Base-by-base conservation (phyloP, 192 early-diverging fungal genomes). In the Backusella liffmaniae region DNA sequence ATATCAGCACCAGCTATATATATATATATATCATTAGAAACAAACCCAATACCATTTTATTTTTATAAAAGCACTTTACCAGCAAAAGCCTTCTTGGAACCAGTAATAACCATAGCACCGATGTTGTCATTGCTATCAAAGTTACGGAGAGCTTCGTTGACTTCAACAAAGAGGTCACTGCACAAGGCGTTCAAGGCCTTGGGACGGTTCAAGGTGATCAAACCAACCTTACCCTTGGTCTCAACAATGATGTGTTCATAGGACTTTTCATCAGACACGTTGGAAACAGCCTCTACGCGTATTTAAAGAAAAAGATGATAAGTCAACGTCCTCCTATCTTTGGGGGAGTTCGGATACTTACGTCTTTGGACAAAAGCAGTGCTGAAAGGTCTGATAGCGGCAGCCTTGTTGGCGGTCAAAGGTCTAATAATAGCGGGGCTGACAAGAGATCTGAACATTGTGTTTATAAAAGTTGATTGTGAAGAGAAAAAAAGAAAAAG, bases 181-280 rank as follows among this genome's bases (percentile, higher is more conserved):
- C 91, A 96, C 66, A 99, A 90, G 10, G 98, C 98, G 82, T 99
- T 99, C 44, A 99, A 90, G 37, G 96, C 96, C 88, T 98, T 97
- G 78, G 95, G 96, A 10, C 98, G 92, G 89, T 98, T 91, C 67
- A 98, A 91, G 0, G 93, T 95, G 53, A 98, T 90, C 44, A 99
- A 74, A 15, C 90, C 98, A 53, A 99, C 98, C 70, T 90, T 89
- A 51, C 90, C 92, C 73, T 89, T 89, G 32, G 86, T 90, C 84
- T 94, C 91, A 2, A 88, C 86, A 80, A 92, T 79, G 75, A 95
- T 85, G 77, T 86, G 71, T 23, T 79, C 21, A 67, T 86, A 87
- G 21, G 51, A 26, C 10, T 72, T 53, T 59, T 10, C 56, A 21
- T 71, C 65, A 30, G 35, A 21, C 44, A 37, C 26, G n/a, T 53